These are phyloP conservation scores for Jacaranda mimosifolia DNA, from an alignment of 257 asterid genomes.

Conservation along the genomic window DNA sequence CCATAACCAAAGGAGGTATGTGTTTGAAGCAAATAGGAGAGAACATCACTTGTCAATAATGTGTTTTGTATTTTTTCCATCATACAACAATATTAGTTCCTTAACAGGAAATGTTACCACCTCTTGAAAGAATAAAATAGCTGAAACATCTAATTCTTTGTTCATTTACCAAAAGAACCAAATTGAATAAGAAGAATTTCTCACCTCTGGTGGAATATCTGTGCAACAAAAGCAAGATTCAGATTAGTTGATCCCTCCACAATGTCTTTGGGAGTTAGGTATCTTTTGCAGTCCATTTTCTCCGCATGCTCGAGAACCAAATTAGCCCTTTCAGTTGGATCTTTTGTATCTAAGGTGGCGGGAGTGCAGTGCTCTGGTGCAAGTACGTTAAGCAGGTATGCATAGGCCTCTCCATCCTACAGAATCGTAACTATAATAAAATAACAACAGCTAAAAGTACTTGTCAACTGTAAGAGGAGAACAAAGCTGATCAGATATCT, in stretches of 20 bases:
- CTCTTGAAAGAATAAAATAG: constrained; percentile 19
- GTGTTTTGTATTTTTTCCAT: constrained; percentile 4
- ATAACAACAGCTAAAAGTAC: constrained; percentile 1
- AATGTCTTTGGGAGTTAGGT: constrained; percentile 85
- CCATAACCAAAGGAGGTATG: constrained; percentile 10
- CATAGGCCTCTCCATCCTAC: constrained; percentile 98
- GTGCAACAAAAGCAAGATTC: constrained; percentile 97
- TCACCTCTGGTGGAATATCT: constrained; percentile 96
- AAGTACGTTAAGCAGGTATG: constrained; percentile 94
- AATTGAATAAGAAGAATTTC: constrained; percentile 24
- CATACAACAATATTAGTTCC: constrained; percentile 25
- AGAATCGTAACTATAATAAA: constrained; percentile 30
- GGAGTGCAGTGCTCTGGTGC: constrained; percentile 96
- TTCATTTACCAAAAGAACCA: not conserved
- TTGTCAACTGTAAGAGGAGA: constrained; percentile 28
- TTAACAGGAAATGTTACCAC: constrained; percentile 9
- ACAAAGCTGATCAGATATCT: constrained; percentile 18
- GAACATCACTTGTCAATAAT: not conserved
- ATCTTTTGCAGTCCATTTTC: constrained; percentile 96
- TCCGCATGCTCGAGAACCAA: constrained; percentile 97
- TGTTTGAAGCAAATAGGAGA: constrained; percentile 28
- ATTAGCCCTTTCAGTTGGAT: constrained; percentile 88
- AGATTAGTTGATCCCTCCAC: constrained; percentile 88
- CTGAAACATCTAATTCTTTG: constrained; percentile 20
- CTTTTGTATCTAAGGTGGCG: constrained; percentile 79